phyloP scores from a whole-genome alignment of 352 stramenopile species.

The Pseudoperonospora humuli region DNA sequence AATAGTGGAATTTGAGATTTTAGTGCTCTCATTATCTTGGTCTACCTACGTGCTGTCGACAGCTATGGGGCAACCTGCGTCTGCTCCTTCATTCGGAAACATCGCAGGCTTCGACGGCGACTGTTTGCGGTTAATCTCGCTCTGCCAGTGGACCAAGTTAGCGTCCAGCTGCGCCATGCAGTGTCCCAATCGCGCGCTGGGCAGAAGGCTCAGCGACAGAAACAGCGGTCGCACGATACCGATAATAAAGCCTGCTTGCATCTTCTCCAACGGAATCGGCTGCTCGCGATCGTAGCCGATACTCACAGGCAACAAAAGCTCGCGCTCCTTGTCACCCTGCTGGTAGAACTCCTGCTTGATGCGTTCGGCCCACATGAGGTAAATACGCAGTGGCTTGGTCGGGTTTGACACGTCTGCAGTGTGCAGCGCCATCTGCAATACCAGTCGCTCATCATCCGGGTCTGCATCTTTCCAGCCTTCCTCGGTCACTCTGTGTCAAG shows the following conservation, averaged over 20 bases:
- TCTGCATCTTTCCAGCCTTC: constrained; percentile 48
- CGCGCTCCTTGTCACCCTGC: constrained; percentile 92
- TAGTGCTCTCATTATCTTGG: too few relatives aligned
- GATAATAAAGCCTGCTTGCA: constrained; percentile 92
- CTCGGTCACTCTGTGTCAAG: constrained; percentile 22
- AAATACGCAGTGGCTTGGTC: constrained; percentile 69
- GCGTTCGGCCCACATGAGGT: constrained; percentile 82
- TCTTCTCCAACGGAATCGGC: constrained; percentile 80
- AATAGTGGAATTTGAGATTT: too few relatives aligned
- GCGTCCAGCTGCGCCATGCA: constrained; percentile 61
- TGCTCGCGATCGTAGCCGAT: constrained; percentile 87
- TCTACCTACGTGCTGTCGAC: constrained; percentile 11
- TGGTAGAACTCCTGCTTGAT: constrained; percentile 92
- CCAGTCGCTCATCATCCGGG: constrained; percentile 59
- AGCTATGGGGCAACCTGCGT: constrained; percentile 1
- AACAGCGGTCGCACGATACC: constrained; percentile 85
- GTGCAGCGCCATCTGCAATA: constrained; percentile 76
- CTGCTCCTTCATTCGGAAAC: constrained; percentile 7
- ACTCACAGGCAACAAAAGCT: constrained; percentile 76
- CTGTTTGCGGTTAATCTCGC: constrained; percentile 46
- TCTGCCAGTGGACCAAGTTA: constrained; percentile 64
- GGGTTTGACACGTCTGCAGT: constrained; percentile 93
- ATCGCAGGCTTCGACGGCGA: constrained; percentile 5
- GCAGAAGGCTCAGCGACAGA: constrained; percentile 43
- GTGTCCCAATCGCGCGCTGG: constrained; percentile 39